Evolutionary conservation across 176 grass and related monocot genomes (phyloP), one percentile per base, ranked within the genome.

Genomic region (Oryza punctata): DNA sequence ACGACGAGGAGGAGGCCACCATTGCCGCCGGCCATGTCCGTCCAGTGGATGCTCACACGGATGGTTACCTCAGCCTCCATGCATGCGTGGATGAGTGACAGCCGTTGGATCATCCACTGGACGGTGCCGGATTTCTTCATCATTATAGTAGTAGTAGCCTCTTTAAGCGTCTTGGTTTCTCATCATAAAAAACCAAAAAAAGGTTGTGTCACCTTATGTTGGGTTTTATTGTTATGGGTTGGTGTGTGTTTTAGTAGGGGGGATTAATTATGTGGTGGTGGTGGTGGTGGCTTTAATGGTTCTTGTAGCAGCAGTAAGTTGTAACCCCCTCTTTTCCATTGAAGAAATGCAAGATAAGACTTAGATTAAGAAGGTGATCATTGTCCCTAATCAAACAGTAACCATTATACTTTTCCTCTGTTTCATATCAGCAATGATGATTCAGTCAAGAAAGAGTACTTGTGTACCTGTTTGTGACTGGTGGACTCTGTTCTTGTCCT

Each of bases 41-140:
- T 47, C 84, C 79, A 90, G 88, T 90, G 84, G 88, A 90, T 90
- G 84, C 38, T 90, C 88, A 90, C 6, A 90, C 88, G 84, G 79
- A 87, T 67, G 73, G 79, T 87, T 61, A 90, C 46, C 83, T 78
- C 59, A 54, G 65, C 28, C 12, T 12, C 46, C 25, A 38, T 65
- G 70, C 73, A 66, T 12, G 86, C 57, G 41, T 9, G 28, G 79
- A 7, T 3, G 87, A 83, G 84, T 90, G 84, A 90, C 79, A 27
- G 79, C 88, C 88, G 88, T 90, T 78, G 88, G 84, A 90, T 86
- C 84, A 86, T 86, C 88, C 88, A 90, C 88, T 90, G 84, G 60
- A 83, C 63, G 74, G 65, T 72, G 52, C 4, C n/a, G 38, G 69
- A 7, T 79, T 16, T 41, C 45, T 50, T 68, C 47, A 23, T 27